These are phyloP conservation scores for Ophiocordyceps camponoti-rufipedis DNA, from an alignment of 2,329 filamentous ascomycete genomes.

Conservation along the genomic window DNA sequence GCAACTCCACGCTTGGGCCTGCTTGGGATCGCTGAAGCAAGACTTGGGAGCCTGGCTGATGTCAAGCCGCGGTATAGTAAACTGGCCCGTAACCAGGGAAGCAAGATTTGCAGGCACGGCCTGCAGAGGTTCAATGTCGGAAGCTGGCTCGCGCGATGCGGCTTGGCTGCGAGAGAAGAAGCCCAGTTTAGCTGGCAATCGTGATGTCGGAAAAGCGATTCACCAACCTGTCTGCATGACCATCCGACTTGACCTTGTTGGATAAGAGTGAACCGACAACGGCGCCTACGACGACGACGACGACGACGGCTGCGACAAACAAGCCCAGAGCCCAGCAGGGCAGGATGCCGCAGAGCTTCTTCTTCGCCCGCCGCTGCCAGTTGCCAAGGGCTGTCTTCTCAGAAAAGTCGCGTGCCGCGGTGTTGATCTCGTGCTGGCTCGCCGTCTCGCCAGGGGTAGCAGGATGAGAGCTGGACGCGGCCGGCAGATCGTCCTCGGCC, in stretches of 20 bases:
- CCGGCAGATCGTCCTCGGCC: slow-evolving; percentile 29
- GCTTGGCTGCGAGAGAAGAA: neutral
- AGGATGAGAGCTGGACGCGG: slow-evolving; percentile 28
- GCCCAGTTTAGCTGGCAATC: neutral
- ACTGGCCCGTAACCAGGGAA: slow-evolving; percentile 35
- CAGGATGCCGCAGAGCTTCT: slow-evolving; percentile 37
- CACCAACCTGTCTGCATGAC: slow-evolving; percentile 9
- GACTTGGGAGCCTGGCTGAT: slow-evolving; percentile 28
- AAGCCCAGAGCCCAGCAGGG: slow-evolving; percentile 44
- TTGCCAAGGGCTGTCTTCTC: slow-evolving; percentile 30
- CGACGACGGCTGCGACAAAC: slow-evolving; percentile 24
- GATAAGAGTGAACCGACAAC: slow-evolving; percentile 18
- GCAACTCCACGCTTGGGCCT: slow-evolving; percentile 46
- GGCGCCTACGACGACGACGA: slow-evolving; percentile 38
- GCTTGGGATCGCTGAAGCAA: slow-evolving; percentile 37
- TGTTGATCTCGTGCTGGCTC: slow-evolving; percentile 37
- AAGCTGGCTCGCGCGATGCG: slow-evolving; percentile 9
- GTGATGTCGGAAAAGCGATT: neutral
- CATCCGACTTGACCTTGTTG: slow-evolving; percentile 2
- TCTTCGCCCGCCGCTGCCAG: slow-evolving; percentile 35
- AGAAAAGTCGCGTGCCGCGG: slow-evolving; percentile 21
- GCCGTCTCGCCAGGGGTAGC: slow-evolving; percentile 30
- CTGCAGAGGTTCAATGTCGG: slow-evolving; percentile 32
- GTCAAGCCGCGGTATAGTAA: slow-evolving; percentile 33
- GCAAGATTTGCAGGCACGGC: slow-evolving; percentile 31